Evolutionary conservation across 2,329 filamentous ascomycete species (phyloP), one percentile per base, ranked within the genome.

Genomic region (Chaetomiaceae sp.): DNA sequence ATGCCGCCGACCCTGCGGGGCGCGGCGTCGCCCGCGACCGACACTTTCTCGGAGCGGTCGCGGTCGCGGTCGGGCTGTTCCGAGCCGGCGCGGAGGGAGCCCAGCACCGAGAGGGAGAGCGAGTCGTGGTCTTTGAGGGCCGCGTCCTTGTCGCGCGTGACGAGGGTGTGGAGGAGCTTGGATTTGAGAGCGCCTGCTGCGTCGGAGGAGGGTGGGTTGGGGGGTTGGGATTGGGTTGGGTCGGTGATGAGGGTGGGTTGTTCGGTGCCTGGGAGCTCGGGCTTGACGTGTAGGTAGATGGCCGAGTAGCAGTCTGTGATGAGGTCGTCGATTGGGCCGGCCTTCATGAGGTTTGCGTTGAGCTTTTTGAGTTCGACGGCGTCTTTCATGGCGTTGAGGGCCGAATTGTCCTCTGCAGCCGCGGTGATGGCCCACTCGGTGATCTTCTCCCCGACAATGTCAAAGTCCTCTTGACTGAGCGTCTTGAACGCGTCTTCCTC

Each of bases 311-410:
- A 84, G 68, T 99, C 93, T 19, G 85, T 87, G 58, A 96, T 87
- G n/a, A 97, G 77, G 63, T 99, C 93, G 62, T 99, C 93, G 39
- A 97, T 92, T 9, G 85, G 77, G 0, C 83, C 80, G 0, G 86
- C 80, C 68, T 96, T 96, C 79, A 95, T 93, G 7, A 96, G 76
- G 41, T 85, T 86, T 35, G 85, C 85, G 64, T 99, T 99, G 39
- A 96, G 78, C 65, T 82, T 82, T 64, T 82, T 82, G 37, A 82
- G 58, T 55, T 83, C 79, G 9, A 81, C 74, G 0, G 73, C 71
- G 41, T 83, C 79, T 60, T 76, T 80, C 66, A 83, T 71, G 50
- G 78, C 80, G 41, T 68, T 70, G 44, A 82, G 70, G 1, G 75
- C 73, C 0, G 68, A 62, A 45, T 76, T 65, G n/a, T 66, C 63